These are phyloP conservation scores for Nicotiana noctiflora DNA, from an alignment of 257 asterid genomes.

Conservation along the genomic window DNA sequence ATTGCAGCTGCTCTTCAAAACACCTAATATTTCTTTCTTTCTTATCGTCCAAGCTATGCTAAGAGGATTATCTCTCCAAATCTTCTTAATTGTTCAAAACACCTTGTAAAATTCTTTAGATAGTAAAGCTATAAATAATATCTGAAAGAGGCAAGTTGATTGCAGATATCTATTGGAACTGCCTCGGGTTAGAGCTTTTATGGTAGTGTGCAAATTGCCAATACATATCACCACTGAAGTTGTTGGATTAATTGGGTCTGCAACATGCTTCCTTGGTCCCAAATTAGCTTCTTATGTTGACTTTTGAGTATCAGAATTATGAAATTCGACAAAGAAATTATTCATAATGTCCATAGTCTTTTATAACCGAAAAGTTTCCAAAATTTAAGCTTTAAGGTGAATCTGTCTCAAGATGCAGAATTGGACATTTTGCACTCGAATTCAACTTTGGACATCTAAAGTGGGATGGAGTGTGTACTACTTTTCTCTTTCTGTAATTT, in stretches of 20 bases:
- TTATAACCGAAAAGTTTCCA: not conserved
- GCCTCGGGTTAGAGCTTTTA: not conserved
- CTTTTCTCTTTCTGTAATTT: not conserved
- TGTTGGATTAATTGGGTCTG: conserved; percentile 2
- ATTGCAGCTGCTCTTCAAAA: too few relatives aligned
- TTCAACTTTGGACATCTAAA: not conserved
- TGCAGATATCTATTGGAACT: not conserved
- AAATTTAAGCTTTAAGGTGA: not conserved
- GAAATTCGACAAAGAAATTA: not conserved
- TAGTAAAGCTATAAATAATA: not conserved
- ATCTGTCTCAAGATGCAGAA: not conserved
- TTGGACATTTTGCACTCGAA: not conserved
- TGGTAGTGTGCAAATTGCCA: not conserved
- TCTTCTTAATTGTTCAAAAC: too few relatives aligned
- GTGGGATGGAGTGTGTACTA: not conserved
- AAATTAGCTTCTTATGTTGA: not conserved
- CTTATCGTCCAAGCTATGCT: too few relatives aligned
- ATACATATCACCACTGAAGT: not conserved
- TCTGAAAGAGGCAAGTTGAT: conserved; percentile 1
- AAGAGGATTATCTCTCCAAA: too few relatives aligned
- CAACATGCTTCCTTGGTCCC: not conserved
- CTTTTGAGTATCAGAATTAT: not conserved
- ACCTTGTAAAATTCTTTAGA: not conserved
- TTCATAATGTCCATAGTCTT: not conserved
- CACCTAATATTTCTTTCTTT: too few relatives aligned